These are phyloP conservation scores for Aureobasidium uvarum DNA, from an alignment of 2,329 filamentous ascomycete species.

Conservation along the genomic window DNA sequence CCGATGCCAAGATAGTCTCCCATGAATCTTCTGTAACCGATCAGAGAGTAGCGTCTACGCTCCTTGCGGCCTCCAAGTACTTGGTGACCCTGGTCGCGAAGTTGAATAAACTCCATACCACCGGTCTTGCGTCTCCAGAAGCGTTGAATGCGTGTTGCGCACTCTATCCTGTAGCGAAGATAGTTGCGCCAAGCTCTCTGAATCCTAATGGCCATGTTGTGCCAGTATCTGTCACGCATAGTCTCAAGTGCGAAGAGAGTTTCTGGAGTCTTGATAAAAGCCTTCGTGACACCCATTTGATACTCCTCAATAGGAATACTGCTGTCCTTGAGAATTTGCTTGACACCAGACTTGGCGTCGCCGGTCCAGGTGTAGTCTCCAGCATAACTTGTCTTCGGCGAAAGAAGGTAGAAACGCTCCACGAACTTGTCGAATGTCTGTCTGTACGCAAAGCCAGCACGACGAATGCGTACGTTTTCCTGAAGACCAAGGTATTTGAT, in stretches of 20 bases:
- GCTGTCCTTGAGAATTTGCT: constrained; percentile 92
- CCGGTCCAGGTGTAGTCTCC: constrained; percentile 97
- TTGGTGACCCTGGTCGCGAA: constrained; percentile 83
- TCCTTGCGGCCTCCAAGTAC: constrained; percentile 85
- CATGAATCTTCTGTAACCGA: constrained; percentile 88
- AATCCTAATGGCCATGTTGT: constrained; percentile 98
- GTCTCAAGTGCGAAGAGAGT: constrained; percentile 95
- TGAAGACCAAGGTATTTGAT: constrained; percentile 99
- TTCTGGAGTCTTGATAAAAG: constrained; percentile 97
- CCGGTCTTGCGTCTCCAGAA: constrained; percentile 94
- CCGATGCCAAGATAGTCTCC: constrained; percentile 93
- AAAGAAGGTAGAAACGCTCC: constrained; percentile 92
- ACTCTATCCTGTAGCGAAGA: constrained; percentile 86
- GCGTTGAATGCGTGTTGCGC: constrained; percentile 87
- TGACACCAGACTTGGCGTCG: constrained; percentile 79
- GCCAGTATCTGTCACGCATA: constrained; percentile 98
- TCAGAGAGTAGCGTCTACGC: constrained; percentile 81
- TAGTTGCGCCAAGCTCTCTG: constrained; percentile 98
- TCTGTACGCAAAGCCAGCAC: constrained; percentile 94
- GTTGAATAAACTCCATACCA: constrained; percentile 81
- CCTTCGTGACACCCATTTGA: constrained; percentile 95
- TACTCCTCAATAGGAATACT: constrained; percentile 94
- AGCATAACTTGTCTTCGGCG: constrained; percentile 90
- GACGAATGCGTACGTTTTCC: constrained; percentile 95
- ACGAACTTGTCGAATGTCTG: constrained; percentile 98